Evolutionary conservation across 768 basidiomycete genomes (phyloP).

Genomic region (Termitomyces sp.): DNA sequence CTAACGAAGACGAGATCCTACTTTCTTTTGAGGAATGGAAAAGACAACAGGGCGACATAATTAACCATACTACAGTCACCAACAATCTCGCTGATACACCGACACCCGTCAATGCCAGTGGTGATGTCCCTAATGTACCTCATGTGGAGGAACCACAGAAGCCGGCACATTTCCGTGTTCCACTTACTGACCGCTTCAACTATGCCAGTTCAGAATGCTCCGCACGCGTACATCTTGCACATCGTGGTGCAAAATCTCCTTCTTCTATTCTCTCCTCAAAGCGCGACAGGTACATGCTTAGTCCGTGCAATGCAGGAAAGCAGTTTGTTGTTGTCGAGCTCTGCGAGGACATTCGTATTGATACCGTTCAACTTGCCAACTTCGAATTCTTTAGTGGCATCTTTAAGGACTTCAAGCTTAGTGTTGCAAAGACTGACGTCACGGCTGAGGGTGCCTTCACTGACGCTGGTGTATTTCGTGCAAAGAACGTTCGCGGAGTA

Average conservation of each 20-base stretch:
- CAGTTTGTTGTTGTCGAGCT: conserved; percentile 93
- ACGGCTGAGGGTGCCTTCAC: conserved; percentile 60
- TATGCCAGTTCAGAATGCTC: conserved; percentile 93
- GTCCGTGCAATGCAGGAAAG: conserved; percentile 63
- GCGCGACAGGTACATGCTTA: conserved; percentile 95
- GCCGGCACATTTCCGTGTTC: conserved; percentile 57
- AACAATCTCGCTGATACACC: conserved; percentile 6
- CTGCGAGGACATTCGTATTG: conserved; percentile 95
- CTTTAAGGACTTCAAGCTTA: conserved; percentile 87
- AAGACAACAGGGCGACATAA: conserved; percentile 40
- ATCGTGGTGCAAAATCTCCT: conserved; percentile 75
- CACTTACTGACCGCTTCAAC: conserved; percentile 85
- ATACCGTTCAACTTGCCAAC: conserved; percentile 93
- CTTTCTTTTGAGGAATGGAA: conserved; percentile 91
- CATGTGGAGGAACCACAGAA: conserved; percentile 23
- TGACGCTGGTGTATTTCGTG: conserved; percentile 69
- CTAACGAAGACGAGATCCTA: conserved; percentile 56
- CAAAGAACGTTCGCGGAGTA: conserved; percentile 87
- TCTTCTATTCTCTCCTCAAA: conserved; percentile 83
- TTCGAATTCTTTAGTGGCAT: conserved; percentile 98
- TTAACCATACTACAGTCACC: conserved; percentile 25
- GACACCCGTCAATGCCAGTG: conserved; percentile 14
- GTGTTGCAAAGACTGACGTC: conserved; percentile 78
- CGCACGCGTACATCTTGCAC: conserved; percentile 83
- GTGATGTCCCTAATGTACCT: conserved; percentile 14